Evolutionary conservation across 1,284 basidiomycete genomes (phyloP).

Genomic region (Cutaneotrichosporon curvatum): DNA sequence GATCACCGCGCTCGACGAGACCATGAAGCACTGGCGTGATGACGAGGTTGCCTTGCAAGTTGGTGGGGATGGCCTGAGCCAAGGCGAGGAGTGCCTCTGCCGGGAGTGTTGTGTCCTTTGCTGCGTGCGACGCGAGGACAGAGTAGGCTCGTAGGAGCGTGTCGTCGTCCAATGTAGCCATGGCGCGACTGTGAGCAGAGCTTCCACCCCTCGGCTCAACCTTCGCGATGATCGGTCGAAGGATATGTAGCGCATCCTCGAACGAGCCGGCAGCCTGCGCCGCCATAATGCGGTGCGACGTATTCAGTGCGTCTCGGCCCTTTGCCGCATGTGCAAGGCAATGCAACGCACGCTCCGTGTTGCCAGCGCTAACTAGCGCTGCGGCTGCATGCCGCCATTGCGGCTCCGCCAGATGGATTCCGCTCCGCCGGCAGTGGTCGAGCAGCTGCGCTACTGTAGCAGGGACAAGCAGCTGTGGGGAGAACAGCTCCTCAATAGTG

Average conservation of each 20-base stretch:
- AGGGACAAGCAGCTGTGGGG: not conserved
- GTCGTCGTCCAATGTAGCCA: no score
- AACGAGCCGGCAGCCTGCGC: slow-evolving; percentile 6
- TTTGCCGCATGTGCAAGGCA: not conserved
- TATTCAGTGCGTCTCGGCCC: not conserved
- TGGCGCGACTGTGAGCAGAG: no score
- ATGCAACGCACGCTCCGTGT: not conserved
- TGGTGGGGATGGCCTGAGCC: slow-evolving; percentile 13
- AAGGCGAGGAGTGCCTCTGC: slow-evolving; percentile 17
- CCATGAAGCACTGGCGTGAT: slow-evolving; percentile 30
- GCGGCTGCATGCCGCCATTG: slow-evolving; percentile 4
- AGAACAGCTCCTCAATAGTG: slow-evolving; percentile 1
- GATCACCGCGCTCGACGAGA: slow-evolving; percentile 18
- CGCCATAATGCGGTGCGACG: not conserved
- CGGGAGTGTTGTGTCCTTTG: not conserved
- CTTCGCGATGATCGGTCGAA: slow-evolving; percentile 4
- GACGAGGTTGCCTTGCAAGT: slow-evolving; percentile 9
- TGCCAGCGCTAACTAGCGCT: not conserved
- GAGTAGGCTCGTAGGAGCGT: slow-evolving; percentile 3
- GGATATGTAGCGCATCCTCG: not conserved
- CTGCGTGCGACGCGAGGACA: slow-evolving; percentile 6
- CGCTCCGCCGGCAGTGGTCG: not conserved
- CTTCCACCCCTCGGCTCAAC: no score
- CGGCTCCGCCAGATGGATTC: not conserved
- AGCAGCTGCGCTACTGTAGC: not conserved